phyloP scores from a whole-genome alignment of 2,329 filamentous ascomycete genomes.

The Ophiocordyceps camponoti-floridani region DNA sequence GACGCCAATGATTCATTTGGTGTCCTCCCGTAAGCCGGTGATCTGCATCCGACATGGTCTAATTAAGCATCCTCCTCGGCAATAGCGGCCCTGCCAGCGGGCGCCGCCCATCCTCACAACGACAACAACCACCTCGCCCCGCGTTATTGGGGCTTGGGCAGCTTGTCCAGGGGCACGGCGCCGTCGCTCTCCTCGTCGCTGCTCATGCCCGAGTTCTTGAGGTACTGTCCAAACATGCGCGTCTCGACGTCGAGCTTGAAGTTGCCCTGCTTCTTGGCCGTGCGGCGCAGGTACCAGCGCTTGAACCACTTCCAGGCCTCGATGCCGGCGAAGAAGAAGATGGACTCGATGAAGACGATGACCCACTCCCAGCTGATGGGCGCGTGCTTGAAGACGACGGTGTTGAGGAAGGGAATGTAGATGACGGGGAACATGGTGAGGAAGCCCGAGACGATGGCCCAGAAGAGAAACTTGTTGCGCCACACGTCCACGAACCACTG shows the following conservation, averaged over 20 bases:
- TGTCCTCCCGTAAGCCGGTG: too few species aligned
- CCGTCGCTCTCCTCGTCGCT: constrained; percentile 5
- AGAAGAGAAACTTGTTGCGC: constrained; percentile 56
- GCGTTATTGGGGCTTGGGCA: constrained; percentile 5
- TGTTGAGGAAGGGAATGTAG: constrained; percentile 41
- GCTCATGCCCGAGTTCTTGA: constrained; percentile 6
- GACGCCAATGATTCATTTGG: too few species aligned
- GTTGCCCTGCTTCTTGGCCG: constrained; percentile 5
- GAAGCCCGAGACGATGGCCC: constrained; percentile 29
- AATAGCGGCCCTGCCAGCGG: too few species aligned
- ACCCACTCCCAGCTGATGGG: constrained; percentile 44
- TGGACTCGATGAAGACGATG: constrained; percentile 33
- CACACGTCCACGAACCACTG: constrained; percentile 50
- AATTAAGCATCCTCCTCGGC: too few species aligned
- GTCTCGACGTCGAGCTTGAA: constrained; percentile 12
- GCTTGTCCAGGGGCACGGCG: constrained; percentile 3
- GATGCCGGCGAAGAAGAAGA: constrained; percentile 39
- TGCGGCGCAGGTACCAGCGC: constrained; percentile 16
- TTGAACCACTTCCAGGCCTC: constrained; percentile 42
- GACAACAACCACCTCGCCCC: constrained; percentile 1
- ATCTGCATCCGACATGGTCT: too few species aligned
- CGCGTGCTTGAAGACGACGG: constrained; percentile 36
- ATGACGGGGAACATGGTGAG: constrained; percentile 28
- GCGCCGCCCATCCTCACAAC: background rate
- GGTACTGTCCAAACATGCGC: constrained; percentile 15